Base-by-base conservation (phyloP, 768 basidiomycete species). In the Clitopilus hobsonii region DNA sequence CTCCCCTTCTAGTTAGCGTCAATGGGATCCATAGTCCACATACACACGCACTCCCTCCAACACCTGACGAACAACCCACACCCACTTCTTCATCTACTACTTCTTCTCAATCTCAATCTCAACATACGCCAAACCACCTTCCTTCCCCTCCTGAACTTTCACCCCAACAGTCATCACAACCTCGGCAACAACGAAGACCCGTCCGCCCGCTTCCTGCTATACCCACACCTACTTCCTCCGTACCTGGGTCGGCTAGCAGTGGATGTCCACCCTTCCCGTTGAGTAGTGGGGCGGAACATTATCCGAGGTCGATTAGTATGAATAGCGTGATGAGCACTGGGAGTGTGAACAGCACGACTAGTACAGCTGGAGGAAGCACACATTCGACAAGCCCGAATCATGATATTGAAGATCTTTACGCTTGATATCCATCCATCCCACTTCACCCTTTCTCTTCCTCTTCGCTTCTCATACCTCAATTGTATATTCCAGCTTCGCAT, bases 191-290 rank as follows among this genome's bases (percentile, higher is more conserved):
- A 3, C 56, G 60, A 22, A 56, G 62, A 45, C 32, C 32, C 32
- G 54, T 59, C 20, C 57, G 62, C n/a, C 62, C 62, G 23, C 49
- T 63, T 54, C 62, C 62, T 49, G 56, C 62, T 25, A 63, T 63
- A 57, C 62, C 62, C 32, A 60, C 60, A 23, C 56, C 62, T 25
- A 54, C 52, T n/a, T n/a, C n/a, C 22, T 36, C 53, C 23, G 36
- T 47, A 25, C 52, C 59, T n/a, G n/a, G n/a, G n/a, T n/a, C n/a
- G n/a, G n/a, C n/a, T n/a, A n/a, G n/a, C n/a, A n/a, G n/a, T n/a
- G n/a, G n/a, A 23, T 54, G 45, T 26, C 49, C 30, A n/a, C 28
- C 30, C 14, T 51, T 51, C 23, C 24, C 36, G n/a, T n/a, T n/a
- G n/a, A n/a, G n/a, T 48, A 49, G 38, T 7, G 48, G 49, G 41